These are phyloP conservation scores for Fagopyrum tataricum DNA, from an alignment of 148 eudicot genomes.

Conservation along the genomic window DNA sequence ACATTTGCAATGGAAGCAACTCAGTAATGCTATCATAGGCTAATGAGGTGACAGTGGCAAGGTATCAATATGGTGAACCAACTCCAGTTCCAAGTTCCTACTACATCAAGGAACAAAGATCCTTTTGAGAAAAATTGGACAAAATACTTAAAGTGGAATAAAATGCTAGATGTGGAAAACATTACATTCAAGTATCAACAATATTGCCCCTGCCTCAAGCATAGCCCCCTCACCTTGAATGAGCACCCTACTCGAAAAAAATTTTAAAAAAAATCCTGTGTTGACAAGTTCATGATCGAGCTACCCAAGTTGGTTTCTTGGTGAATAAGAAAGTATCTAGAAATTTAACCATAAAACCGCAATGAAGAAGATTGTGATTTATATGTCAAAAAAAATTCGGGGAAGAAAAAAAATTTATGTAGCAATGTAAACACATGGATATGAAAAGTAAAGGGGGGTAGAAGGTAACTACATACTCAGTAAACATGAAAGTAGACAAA, in stretches of 20 bases:
- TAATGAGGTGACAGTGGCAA: background rate
- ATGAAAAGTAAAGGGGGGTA: background rate
- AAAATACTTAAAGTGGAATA: no score
- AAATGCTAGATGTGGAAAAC: no score
- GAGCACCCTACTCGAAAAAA: no score
- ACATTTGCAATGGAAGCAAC: background rate
- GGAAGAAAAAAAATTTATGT: background rate
- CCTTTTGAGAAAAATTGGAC: no score
- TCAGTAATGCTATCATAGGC: background rate
- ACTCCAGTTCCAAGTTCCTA: no score
- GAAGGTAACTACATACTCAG: no score
- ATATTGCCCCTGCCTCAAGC: no score
- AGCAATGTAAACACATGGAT: background rate
- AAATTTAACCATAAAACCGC: background rate
- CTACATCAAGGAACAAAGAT: no score
- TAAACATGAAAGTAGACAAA: no score
- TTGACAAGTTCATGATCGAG: background rate
- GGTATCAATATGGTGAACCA: no score
- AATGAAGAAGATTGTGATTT: background rate
- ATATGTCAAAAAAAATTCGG: background rate
- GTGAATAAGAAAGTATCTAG: background rate
- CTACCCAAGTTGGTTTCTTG: background rate
- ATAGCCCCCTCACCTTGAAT: no score
- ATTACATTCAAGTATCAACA: no score
- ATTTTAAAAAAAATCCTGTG: background rate